Percentiles rank a stretch among this genome's conserved stretches.
Evolutionary conservation across 768 basidiomycete genomes (phyloP).

Genomic region (Boletus fagicola): DNA sequence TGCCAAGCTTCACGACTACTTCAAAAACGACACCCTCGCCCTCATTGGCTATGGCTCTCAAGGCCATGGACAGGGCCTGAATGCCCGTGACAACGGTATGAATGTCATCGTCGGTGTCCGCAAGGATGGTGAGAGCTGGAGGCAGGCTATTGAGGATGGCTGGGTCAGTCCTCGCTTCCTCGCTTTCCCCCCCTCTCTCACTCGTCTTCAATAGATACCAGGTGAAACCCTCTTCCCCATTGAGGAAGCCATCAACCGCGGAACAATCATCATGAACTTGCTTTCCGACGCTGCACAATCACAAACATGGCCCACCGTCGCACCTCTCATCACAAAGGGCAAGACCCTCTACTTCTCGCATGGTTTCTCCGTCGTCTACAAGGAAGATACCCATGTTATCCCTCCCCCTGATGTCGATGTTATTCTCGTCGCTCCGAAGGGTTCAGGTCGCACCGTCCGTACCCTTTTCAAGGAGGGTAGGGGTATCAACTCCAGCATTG

Average conservation of each 20-base stretch:
- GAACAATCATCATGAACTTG: conserved; percentile 99
- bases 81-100: conserved; percentile 97
- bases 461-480: conserved; percentile 99
- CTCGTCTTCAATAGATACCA: conserved; percentile 57
- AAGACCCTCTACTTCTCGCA: conserved; percentile 99
- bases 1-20: conserved; percentile 97
- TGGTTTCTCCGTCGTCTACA: conserved; percentile 98
- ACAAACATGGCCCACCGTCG: conserved; percentile 85
- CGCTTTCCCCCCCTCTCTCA: neutral
- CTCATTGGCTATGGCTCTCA: conserved; percentile 99
- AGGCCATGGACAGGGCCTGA: conserved; percentile 97
- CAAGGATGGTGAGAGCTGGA: conserved; percentile 96
- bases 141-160: conserved; percentile 90
- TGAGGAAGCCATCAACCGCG: conserved; percentile 92
- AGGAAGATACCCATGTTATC: conserved; percentile 92
- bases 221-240: conserved; percentile 98
- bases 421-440: conserved; percentile 98
- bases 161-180: conserved; percentile 59
- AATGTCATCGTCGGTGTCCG: conserved; percentile 99
- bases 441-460: conserved; percentile 97
- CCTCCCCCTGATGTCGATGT: conserved; percentile 95
- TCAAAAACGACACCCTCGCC: conserved; percentile 99
- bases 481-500: conserved; percentile 93
- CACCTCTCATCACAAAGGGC: conserved; percentile 97
- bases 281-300: conserved; percentile 99